These are phyloP conservation scores for Blastomyces silverae DNA, from an alignment of 2,329 filamentous ascomycete species.

Conservation along the genomic window DNA sequence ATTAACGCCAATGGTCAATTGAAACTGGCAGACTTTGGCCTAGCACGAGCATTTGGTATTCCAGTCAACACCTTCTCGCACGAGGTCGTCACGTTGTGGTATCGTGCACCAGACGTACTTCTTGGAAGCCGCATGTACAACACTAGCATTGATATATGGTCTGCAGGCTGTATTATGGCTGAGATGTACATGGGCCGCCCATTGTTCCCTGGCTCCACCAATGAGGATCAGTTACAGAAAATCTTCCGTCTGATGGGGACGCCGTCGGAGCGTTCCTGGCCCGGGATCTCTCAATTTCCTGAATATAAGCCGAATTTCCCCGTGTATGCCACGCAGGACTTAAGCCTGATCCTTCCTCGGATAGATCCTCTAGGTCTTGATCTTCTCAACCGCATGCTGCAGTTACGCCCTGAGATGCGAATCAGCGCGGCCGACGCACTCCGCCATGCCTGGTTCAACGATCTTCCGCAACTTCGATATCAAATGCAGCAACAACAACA, in stretches of 20 bases:
- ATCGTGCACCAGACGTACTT: constrained; percentile 90
- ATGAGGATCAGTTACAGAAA: constrained; percentile 93
- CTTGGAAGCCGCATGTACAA: constrained; percentile 94
- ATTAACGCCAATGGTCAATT: constrained; percentile 87
- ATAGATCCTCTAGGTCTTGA: constrained; percentile 88
- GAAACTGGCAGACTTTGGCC: constrained; percentile 90
- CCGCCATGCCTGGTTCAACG: constrained; percentile 84
- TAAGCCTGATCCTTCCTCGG: constrained; percentile 78
- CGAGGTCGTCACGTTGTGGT: constrained; percentile 96
- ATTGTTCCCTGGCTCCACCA: constrained; percentile 93
- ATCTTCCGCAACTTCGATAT: constrained; percentile 50
- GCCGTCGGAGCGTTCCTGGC: constrained; percentile 90
- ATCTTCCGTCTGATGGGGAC: constrained; percentile 99
- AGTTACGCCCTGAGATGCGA: constrained; percentile 83
- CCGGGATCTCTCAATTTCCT: constrained; percentile 85
- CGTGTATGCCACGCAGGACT: constrained; percentile 86
- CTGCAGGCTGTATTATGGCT: constrained; percentile 97
- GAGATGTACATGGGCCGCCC: constrained; percentile 99
- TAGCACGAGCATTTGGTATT: constrained; percentile 91
- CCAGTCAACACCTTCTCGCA: constrained; percentile 99
- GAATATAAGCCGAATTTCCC: constrained; percentile 96
- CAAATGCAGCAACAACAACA: constrained; percentile 27
- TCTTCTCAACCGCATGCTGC: constrained; percentile 81
- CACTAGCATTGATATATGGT: constrained; percentile 99
- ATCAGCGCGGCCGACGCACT: constrained; percentile 82